These are phyloP conservation scores for Cydonia oblonga DNA, from an alignment of 331 rosid species.

Conservation along the genomic window DNA sequence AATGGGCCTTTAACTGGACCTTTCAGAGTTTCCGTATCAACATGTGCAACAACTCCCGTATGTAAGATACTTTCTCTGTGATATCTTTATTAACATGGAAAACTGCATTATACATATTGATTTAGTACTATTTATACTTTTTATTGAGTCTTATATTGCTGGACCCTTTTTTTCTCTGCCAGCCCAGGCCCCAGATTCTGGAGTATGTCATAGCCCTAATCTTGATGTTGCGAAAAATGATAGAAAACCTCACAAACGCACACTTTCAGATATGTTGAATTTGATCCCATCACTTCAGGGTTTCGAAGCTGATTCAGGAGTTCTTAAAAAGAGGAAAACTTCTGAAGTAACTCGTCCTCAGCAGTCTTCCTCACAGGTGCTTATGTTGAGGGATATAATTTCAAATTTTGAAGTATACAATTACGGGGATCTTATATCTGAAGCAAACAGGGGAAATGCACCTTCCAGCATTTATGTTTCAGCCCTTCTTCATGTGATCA, in stretches of 20 bases:
- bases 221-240: conserved; percentile 47
- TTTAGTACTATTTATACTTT: neutral
- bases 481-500: conserved; percentile 86
- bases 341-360: conserved; percentile 37
- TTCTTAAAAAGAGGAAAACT: conserved; percentile 54
- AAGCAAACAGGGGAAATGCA: conserved; percentile 77
- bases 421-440: conserved; percentile 70
- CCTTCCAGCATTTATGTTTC: conserved; percentile 85
- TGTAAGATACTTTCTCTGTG: conserved; percentile 60
- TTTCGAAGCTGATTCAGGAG: conserved; percentile 32
- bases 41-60: conserved; percentile 57
- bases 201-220: conserved; percentile 24
- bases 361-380: conserved; percentile 32
- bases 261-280: conserved; percentile 63
- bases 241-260: conserved; percentile 55
- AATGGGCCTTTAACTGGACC: conserved; percentile 35
- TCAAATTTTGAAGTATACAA: conserved; percentile 49
- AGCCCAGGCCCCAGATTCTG: conserved; percentile 63
- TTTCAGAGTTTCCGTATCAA: conserved; percentile 47
- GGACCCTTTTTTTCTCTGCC: conserved; percentile 10
- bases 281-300: conserved; percentile 79
- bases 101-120: neutral
- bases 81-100: conserved; percentile 10
- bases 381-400: conserved; percentile 37
- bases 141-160: conserved; percentile 14